Conservation (phyloP, 2,329 filamentous ascomycete species). For the Talaromyces sp. region DNA sequence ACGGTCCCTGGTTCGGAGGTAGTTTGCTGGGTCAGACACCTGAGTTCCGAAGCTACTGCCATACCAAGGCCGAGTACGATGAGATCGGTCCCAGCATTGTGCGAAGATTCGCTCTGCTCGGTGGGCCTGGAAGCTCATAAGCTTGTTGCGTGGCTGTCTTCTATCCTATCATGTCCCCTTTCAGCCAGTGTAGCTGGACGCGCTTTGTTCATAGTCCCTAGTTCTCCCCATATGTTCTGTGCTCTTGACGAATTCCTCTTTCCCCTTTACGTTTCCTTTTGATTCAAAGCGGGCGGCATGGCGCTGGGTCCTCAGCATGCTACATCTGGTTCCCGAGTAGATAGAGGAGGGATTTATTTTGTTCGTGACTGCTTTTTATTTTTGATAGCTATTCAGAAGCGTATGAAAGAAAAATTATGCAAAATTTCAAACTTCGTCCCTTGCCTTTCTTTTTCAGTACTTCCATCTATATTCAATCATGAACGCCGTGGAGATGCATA, state of each 20-base stretch:
- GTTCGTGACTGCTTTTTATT: slow-evolving; percentile 10
- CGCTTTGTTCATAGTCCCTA: slow-evolving; percentile 35
- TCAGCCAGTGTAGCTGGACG: slow-evolving; percentile 27
- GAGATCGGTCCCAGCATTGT: slow-evolving; percentile 96
- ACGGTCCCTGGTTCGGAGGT: slow-evolving; percentile 98
- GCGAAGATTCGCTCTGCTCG: slow-evolving; percentile 87
- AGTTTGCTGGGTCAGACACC: slow-evolving; percentile 95
- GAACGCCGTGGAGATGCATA: background rate
- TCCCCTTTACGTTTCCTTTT: slow-evolving; percentile 10
- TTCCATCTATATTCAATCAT: background rate
- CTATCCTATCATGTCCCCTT: slow-evolving; percentile 23
- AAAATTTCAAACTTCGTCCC: slow-evolving; percentile 8
- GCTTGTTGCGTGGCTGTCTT: slow-evolving; percentile 1
- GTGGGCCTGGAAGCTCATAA: slow-evolving; percentile 73
- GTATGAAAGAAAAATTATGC: slow-evolving; percentile 20
- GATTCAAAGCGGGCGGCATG: slow-evolving; percentile 19
- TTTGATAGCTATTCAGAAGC: slow-evolving; percentile 18
- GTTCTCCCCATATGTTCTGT: slow-evolving; percentile 17
- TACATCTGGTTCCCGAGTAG: slow-evolving; percentile 20
- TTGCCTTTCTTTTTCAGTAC: background rate
- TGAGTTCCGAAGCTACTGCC: slow-evolving; percentile 98
- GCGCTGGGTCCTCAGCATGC: slow-evolving; percentile 18
- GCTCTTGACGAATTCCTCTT: slow-evolving; percentile 11
- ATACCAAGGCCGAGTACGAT: slow-evolving; percentile 88
- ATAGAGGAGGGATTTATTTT: slow-evolving; percentile 11